phyloP scores from a whole-genome alignment of 1,284 basidiomycete genomes.

The Cryptococcus hybrid region DNA sequence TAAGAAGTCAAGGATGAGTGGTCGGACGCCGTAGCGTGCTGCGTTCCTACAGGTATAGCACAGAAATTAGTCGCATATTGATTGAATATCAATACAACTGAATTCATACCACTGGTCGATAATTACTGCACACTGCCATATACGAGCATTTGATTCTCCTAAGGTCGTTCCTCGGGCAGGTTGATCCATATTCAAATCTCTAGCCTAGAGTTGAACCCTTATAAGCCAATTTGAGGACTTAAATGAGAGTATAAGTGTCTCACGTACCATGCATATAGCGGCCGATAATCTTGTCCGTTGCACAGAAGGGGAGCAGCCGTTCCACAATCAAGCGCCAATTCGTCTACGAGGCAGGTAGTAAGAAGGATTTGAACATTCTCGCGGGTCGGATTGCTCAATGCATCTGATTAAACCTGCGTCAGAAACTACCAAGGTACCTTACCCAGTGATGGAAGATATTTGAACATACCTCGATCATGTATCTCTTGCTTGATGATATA shows the following conservation, averaged over 20 bases:
- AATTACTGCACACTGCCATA: constrained; percentile 23
- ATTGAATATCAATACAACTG: not conserved
- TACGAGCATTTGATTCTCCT: constrained; percentile 4
- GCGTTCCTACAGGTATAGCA: constrained; percentile 16
- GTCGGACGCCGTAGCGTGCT: constrained; percentile 14
- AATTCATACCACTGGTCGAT: constrained; percentile 24
- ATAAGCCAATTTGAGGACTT: too few species aligned
- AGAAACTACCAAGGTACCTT: not conserved
- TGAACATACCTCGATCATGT: constrained; percentile 16
- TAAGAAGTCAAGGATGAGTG: constrained; percentile 6
- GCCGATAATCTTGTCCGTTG: constrained; percentile 15
- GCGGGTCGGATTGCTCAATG: constrained; percentile 14
- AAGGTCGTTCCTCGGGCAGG: too few species aligned
- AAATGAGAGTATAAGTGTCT: too few species aligned
- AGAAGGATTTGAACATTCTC: constrained; percentile 28
- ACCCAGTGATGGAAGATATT: not conserved
- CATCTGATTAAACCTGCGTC: constrained; percentile 9
- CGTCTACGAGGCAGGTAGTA: constrained; percentile 22
- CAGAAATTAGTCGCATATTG: not conserved
- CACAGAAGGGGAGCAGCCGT: constrained; percentile 16
- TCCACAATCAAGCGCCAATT: constrained; percentile 17
- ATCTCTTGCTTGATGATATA: constrained; percentile 17
- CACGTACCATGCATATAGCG: constrained; percentile 21
- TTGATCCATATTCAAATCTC: too few species aligned
- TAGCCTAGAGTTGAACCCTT: too few species aligned